Conservation (phyloP, 164 flowering plant species). For the Liriodendron chinense region DNA sequence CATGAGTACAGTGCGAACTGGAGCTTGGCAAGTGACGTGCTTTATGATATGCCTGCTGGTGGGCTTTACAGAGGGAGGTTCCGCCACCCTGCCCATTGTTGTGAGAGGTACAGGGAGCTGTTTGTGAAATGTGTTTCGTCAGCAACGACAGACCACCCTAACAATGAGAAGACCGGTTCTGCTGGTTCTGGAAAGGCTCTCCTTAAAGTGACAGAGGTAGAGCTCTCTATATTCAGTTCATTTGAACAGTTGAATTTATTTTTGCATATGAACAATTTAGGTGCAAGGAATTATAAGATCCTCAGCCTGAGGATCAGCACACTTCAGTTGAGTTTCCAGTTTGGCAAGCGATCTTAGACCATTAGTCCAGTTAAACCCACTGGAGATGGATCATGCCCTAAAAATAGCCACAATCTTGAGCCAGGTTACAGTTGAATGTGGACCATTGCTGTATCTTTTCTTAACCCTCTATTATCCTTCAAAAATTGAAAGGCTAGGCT, state of each 20-base stretch:
- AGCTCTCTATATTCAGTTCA: not conserved
- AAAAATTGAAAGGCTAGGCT: not conserved
- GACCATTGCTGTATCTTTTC: not conserved
- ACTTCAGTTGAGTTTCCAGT: not conserved
- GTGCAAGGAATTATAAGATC: no score
- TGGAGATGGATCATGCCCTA: not conserved
- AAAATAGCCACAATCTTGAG: not conserved
- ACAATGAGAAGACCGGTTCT: slow-evolving; percentile 61
- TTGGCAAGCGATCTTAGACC: not conserved
- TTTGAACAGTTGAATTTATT: no score
- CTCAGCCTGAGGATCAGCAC: no score
- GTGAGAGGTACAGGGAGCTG: slow-evolving; percentile 90
- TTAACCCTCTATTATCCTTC: no score
- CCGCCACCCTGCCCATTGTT: slow-evolving; percentile 89
- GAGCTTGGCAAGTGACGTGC: slow-evolving; percentile 78
- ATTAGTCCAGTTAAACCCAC: not conserved
- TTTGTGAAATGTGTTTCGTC: slow-evolving; percentile 61
- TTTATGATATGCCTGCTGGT: slow-evolving; percentile 85
- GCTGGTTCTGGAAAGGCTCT: slow-evolving; percentile 75
- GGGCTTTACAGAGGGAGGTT: slow-evolving; percentile 83
- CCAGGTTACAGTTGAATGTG: not conserved
- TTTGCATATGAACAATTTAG: no score
- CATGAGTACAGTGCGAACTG: slow-evolving; percentile 95
- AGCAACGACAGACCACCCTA: slow-evolving; percentile 41
- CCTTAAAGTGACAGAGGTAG: slow-evolving; percentile 91